Evolutionary conservation across 805 yeast genomes (phyloP).

Genomic region (Yueomyces sp.): DNA sequence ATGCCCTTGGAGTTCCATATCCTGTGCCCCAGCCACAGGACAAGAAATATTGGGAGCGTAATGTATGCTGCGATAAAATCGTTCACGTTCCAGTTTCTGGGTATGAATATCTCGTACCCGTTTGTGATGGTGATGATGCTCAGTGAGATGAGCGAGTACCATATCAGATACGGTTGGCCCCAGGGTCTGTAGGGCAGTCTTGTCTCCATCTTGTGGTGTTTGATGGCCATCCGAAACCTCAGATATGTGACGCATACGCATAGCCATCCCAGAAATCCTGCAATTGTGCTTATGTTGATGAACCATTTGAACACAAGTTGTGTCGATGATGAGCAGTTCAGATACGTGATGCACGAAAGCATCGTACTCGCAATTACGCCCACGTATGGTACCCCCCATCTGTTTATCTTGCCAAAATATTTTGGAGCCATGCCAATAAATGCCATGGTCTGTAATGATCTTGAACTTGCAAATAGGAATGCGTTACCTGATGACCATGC

Average conservation of each 20-base stretch:
- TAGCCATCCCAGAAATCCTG: conserved; percentile 57
- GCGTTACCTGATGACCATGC: conserved; percentile 39
- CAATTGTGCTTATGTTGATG: conserved; percentile 49
- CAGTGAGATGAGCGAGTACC: conserved; percentile 37
- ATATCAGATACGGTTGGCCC: conserved; percentile 46
- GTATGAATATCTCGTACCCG: conserved; percentile 55
- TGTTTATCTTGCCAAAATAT: conserved; percentile 33
- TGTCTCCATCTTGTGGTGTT: conserved; percentile 36
- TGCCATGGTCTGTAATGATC: conserved; percentile 33
- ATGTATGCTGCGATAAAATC: conserved; percentile 65
- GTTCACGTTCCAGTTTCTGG: conserved; percentile 32
- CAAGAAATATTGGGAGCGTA: conserved; percentile 33
- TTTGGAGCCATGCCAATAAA: conserved; percentile 39
- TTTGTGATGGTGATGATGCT: conserved; percentile 49
- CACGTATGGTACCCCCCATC: conserved; percentile 43
- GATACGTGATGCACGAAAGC: conserved; percentile 35
- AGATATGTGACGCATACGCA: conserved; percentile 38
- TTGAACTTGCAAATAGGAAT: conserved; percentile 40
- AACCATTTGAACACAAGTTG: conserved; percentile 50
- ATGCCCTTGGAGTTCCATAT: conserved; percentile 27
- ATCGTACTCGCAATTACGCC: conserved; percentile 8
- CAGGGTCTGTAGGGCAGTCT: conserved; percentile 46
- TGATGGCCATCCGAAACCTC: conserved; percentile 53
- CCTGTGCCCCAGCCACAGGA: conserved; percentile 47
- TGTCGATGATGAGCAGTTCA: conserved; percentile 41